Percentiles rank a stretch among this genome's conserved stretches.
These are phyloP conservation scores for Fusarium dimerum DNA, from an alignment of 2,329 filamentous ascomycete genomes.

Conservation along the genomic window DNA sequence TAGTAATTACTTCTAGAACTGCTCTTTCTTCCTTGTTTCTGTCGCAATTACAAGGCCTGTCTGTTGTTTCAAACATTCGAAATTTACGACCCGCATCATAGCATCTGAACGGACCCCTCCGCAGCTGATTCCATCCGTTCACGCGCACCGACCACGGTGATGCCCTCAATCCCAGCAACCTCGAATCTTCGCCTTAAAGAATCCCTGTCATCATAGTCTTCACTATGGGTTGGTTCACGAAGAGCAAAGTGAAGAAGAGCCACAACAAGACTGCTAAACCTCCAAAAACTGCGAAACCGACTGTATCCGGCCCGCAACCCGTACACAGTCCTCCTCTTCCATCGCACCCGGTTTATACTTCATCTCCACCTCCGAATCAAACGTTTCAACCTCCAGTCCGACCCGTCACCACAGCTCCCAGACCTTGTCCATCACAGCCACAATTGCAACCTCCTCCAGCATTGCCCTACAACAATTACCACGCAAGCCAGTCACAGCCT, in stretches of 20 bases:
- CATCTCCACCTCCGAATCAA: constrained; percentile 2
- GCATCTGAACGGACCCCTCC: too few relatives aligned
- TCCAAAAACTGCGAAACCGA: constrained; percentile 4
- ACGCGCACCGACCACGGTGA: not conserved
- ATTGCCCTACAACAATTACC: constrained; percentile 18
- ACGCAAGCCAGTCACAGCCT: constrained; percentile 25
- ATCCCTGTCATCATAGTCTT: not conserved
- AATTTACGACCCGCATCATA: too few relatives aligned
- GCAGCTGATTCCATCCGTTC: not conserved
- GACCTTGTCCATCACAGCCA: constrained; percentile 3
- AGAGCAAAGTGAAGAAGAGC: constrained; percentile 22
- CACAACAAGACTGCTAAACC: not conserved
- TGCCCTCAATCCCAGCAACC: not conserved
- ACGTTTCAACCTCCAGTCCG: constrained; percentile 9
- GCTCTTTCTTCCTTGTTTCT: too few relatives aligned
- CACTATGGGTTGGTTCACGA: constrained; percentile 33
- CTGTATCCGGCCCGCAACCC: constrained; percentile 21
- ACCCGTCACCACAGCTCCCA: constrained; percentile 4
- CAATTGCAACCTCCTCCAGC: constrained; percentile 11
- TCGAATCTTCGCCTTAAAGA: not conserved
- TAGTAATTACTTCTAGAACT: too few relatives aligned
- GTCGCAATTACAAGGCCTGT: too few relatives aligned
- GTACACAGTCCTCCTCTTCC: constrained; percentile 14
- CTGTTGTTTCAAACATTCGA: too few relatives aligned
- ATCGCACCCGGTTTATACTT: not conserved